Evolutionary conservation across 2,329 filamentous ascomycete species (phyloP), one percentile per base, ranked within the genome.

Genomic region (Penicillium vulpinum): DNA sequence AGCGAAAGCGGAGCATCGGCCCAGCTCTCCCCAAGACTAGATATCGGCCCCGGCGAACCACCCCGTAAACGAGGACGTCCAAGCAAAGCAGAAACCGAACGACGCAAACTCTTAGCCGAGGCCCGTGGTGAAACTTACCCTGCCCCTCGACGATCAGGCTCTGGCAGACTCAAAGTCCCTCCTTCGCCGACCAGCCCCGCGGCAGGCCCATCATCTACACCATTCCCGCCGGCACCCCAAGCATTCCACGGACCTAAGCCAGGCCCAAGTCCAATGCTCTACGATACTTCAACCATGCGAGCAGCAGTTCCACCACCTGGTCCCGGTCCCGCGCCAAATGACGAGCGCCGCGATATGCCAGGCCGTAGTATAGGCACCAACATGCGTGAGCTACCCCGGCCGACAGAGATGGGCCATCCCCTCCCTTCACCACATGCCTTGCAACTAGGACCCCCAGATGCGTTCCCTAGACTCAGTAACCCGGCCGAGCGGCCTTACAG

Each of bases 31-130:
- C 74, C 73, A 16, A 60, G 68, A 24, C 57, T 70, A 13, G 74
- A 75, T 28, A 38, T 62, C 6, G 36, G 58, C 22, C 62, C 62
- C 57, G 67, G 68, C 36, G 73, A 76, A 48, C 73, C 70, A 33
- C 73, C 70, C 52, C 68, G 73, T 43, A 77, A 77, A 71, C 69
- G 76, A 53, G 75, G 75, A n/a, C 72, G 75, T 16, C 75, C 75
- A 56, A 78, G 69, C 59, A 78, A 78, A 65, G 68, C 67, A 33
- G 75, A 78, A 57, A 67, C 71, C 4, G 74, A 76, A 58, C 70
- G 73, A 46, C 74, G 75, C 33, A 74, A 67, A 57, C 66, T 69
- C 24, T 68, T 66, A 43, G 74, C 75, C 38, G 72, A 76, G 60
- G 70, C 73, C 35, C 71, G 70, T 31, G 74, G 75, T 16, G 73